A percentile compares a stretch with the other conserved stretches of the same genome.
phyloP scores from a whole-genome alignment of 2,329 filamentous ascomycete genomes.

The Leptographium wingfieldii region DNA sequence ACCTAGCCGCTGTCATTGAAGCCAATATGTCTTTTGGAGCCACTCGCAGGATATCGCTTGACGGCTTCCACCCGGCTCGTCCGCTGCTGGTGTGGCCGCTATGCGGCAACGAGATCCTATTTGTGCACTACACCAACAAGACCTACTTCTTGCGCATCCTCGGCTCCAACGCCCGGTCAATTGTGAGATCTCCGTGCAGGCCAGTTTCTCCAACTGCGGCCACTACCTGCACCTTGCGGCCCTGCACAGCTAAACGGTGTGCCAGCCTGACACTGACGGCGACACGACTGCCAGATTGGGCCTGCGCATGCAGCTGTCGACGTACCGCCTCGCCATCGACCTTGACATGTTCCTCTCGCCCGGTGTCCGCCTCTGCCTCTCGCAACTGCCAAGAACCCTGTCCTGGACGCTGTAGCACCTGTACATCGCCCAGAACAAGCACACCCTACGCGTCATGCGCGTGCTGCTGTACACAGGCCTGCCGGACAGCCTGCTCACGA shows the following conservation, averaged over 20 bases:
- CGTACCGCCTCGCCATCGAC: not conserved
- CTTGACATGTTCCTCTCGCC: not conserved
- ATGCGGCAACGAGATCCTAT: slow-evolving; percentile 1
- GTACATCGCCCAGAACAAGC: not conserved
- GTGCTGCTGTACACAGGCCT: not conserved
- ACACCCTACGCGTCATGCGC: not conserved
- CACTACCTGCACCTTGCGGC: not conserved
- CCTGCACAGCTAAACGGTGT: not conserved
- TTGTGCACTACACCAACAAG: slow-evolving; percentile 1
- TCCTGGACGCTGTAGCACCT: slow-evolving; percentile 1
- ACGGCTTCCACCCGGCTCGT: not conserved
- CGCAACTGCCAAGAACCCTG: not conserved
- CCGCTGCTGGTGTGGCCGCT: slow-evolving; percentile 3
- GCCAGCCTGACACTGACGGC: not conserved
- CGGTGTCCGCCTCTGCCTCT: not conserved
- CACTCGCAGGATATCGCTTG: not conserved
- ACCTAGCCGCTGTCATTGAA: not conserved
- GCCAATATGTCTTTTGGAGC: not conserved
- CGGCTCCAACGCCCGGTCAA: not conserved
- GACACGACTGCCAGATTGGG: not conserved
- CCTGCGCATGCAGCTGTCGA: not conserved
- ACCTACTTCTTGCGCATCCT: not conserved
- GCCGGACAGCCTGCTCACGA: not conserved
- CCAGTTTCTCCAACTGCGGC: slow-evolving; percentile 1
- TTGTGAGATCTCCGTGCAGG: slow-evolving; percentile 1